Evolutionary conservation across 345 rosid genomes (phyloP).

Genomic region (Laguncularia racemosa): DNA sequence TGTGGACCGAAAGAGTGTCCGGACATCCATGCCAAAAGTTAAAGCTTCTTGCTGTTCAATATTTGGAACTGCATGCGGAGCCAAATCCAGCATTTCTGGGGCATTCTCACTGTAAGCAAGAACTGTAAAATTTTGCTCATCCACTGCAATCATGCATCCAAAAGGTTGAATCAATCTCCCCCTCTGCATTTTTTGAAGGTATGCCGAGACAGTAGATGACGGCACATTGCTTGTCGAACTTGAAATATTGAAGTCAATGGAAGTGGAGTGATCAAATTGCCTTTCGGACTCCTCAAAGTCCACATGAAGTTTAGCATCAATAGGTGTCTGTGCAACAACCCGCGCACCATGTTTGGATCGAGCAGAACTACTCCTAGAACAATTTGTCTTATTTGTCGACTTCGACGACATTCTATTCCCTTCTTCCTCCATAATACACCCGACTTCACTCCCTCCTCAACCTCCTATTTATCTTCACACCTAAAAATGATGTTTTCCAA

Average conservation of each 20-base stretch:
- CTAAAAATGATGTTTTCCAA: not conserved
- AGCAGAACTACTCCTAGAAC: constrained; percentile 47
- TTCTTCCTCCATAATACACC: constrained; percentile 7
- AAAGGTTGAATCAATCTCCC: constrained; percentile 68
- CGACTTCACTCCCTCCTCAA: constrained; percentile 8
- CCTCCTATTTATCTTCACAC: constrained; percentile 1
- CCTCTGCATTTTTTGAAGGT: constrained; percentile 74
- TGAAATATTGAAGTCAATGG: constrained; percentile 43
- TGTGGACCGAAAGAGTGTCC: constrained; percentile 47
- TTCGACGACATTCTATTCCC: constrained; percentile 44
- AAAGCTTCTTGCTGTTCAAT: constrained; percentile 63
- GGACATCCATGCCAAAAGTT: constrained; percentile 51
- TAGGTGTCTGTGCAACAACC: constrained; percentile 52
- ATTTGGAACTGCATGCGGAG: constrained; percentile 66
- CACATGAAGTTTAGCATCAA: constrained; percentile 64
- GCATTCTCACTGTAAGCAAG: constrained; percentile 73
- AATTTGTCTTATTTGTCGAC: constrained; percentile 32
- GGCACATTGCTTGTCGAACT: constrained; percentile 51
- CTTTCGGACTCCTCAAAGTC: constrained; percentile 58
- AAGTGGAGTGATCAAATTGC: constrained; percentile 61
- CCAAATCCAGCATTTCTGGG: constrained; percentile 67
- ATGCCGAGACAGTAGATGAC: constrained; percentile 54
- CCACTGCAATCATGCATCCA: constrained; percentile 73
- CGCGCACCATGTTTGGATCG: constrained; percentile 39
- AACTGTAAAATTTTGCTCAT: constrained; percentile 48